Base-by-base conservation (phyloP, 805 yeast species). In the Maudiozyma turicensis region DNA sequence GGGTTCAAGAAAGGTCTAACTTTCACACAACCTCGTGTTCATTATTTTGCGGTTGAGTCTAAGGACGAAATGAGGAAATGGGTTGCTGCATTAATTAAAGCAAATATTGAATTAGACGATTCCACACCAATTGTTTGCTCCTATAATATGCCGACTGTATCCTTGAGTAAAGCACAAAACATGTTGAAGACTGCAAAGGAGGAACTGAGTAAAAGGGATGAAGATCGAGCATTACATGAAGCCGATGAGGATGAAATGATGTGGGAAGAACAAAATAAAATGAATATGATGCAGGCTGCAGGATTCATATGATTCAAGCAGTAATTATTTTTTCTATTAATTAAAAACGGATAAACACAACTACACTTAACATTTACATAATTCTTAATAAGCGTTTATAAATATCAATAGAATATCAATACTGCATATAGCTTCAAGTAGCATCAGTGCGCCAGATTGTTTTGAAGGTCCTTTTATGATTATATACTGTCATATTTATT, bases 61-160 rank as follows among this genome's bases (percentile, higher is more conserved):
- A 78, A 75, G 50, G 95, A 88, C 44, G 97, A 90, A 54, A 85
- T 91, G 95, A 76, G 96, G 61, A 76, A 75, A 2, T 93, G 99
- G 99, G 79, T 90, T 79, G 83, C 89, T 46, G 95, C 96, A 0
- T 72, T 93, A 52, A 87, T 90, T 80, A 88, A 90, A 53, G 95
- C 98, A 0, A 93, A 97, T 0, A 93, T 93, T 54, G 99, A 93
- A 63, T 73, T 95, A 49, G 99, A 93, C 67, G 96, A 91, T 52
- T 67, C 85, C 1, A 87, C 86, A 13, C 97, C 99, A 0, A 91
- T 88, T 1, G 82, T 90, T 6, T 84, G 95, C 49, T 85, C 96
- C n/a, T 90, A 95, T 66, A 83, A 84, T 11, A 88, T 97, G 0
- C 97, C 98, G 20, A 90, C 98, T 0, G 87, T 93, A 8, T 81